Base-by-base conservation (phyloP, 108 stramenopile genomes). In the Mayamaea pseudoterrestris region DNA sequence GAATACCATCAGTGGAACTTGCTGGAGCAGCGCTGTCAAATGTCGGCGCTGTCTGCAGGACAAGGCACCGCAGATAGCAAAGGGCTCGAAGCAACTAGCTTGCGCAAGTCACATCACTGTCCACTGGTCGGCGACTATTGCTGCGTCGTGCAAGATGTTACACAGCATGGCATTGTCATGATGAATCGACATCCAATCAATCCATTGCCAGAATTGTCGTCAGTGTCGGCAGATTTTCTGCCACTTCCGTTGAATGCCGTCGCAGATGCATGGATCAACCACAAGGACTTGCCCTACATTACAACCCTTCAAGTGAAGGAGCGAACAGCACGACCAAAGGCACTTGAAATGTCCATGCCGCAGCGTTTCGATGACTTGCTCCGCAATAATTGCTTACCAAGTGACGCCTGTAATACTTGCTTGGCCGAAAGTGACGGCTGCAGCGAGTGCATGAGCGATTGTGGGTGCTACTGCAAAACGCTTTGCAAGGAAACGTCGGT, bases 401-500 rank as follows among this genome's bases (percentile, higher is more conserved):
- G 68, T 43, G 61, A n/a, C n/a, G 27, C 27, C 12, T 7, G 11
- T 20, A 49, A 34, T 7, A 12, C 43, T 2, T 46, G 31, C 13
- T 11, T 47, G n/a, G 14, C 44, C 25, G 29, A 47, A 13, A 12
- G 20, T 5, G 35, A 50, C 69, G 76, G 27, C 41, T 74, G 66
- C 58, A 59, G 49, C 27, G 48, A 58, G 22, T 88, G 86, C 43
- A 32, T 28, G 1, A 34, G 35, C 34, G 55, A 47, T 0, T 81
- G 86, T 45, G 68, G 71, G 3, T 74, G 70, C 47, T 89, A 74
- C 60, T 81, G 82, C 58, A 67, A 76, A 31, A 61, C 65, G 29
- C 61, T 89, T 16, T 89, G 86, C 41, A 89, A 83, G 50, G 65
- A 75, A 23, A 59, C 79, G 11, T 59, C 61, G 47, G 74, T 81